Percentiles rank a stretch among this genome's conserved stretches.
Evolutionary conservation across 2,329 filamentous ascomycete species (phyloP).

Genomic region (Cladosporium sp.): DNA sequence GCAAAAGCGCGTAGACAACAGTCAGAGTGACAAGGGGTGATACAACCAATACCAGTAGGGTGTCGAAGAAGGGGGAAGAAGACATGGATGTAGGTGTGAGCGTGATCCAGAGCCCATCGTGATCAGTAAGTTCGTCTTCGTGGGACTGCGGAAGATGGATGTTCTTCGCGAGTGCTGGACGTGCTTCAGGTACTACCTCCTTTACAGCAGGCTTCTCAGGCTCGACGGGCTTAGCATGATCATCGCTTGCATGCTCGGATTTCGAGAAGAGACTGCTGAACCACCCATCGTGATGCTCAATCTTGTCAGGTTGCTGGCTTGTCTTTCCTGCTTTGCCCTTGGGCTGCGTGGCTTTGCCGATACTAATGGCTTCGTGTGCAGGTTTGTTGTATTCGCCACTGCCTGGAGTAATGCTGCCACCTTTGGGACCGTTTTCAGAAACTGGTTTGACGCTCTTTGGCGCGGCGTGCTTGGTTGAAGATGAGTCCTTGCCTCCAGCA

Average conservation of each 20-base stretch:
- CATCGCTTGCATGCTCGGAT: not conserved
- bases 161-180: constrained; percentile 13
- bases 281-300: constrained; percentile 28
- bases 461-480: constrained; percentile 18
- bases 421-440: constrained; percentile 50
- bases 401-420: constrained; percentile 68
- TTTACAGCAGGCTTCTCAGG: not conserved
- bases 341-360: constrained; percentile 19
- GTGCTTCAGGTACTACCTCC: constrained; percentile 2
- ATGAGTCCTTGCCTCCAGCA: constrained; percentile 27
- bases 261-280: constrained; percentile 28
- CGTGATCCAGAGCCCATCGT: constrained; percentile 92
- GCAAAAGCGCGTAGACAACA: constrained; percentile 84
- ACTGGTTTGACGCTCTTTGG: constrained; percentile 33
- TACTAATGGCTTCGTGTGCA: constrained; percentile 30
- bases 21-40: constrained; percentile 90
- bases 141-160: constrained; percentile 14
- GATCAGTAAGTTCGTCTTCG: constrained; percentile 33
- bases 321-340: constrained; percentile 17
- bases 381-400: constrained; percentile 67
- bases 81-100: constrained; percentile 86
- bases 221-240: not conserved
- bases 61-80: constrained; percentile 92
- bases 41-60: constrained; percentile 90
- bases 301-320: constrained; percentile 21